Percentiles rank a stretch among this genome's conserved stretches.
These are phyloP conservation scores for Drechslerella stenobrocha DNA, from an alignment of 2,329 filamentous ascomycete genomes.

Conservation along the genomic window DNA sequence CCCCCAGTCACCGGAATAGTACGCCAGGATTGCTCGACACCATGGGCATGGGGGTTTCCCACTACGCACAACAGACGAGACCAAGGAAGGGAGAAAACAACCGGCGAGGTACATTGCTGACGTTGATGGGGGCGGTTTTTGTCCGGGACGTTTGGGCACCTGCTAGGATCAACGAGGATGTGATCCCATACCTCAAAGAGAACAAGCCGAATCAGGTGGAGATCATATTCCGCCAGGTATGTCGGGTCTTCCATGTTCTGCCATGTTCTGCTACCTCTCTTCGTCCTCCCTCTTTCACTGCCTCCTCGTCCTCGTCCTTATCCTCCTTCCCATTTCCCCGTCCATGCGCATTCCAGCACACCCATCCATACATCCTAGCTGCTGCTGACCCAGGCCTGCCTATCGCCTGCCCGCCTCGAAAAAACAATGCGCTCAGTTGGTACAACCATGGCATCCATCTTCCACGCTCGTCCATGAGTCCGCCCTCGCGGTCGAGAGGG, in stretches of 20 bases:
- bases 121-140: background rate
- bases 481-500: constrained; percentile 73
- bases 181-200: constrained; percentile 43
- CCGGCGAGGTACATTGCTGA: too few relatives aligned
- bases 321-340: constrained; percentile 24
- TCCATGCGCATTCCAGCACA: constrained; percentile 32
- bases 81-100: too few relatives aligned
- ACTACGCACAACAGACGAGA: too few relatives aligned
- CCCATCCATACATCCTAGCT: constrained; percentile 23
- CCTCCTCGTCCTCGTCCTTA: constrained; percentile 1
- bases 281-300: background rate
- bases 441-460: constrained; percentile 47
- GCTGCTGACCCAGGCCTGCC: constrained; percentile 23
- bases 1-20: background rate
- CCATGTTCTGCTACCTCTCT: background rate
- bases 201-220: constrained; percentile 42
- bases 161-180: constrained; percentile 45
- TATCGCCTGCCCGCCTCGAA: constrained; percentile 10
- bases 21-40: too few relatives aligned
- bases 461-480: constrained; percentile 70
- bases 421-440: constrained; percentile 18
- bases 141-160: background rate
- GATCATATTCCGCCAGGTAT: constrained; percentile 49
- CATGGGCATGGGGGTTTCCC: background rate
- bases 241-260: constrained; percentile 1